phyloP scores from a whole-genome alignment of 2,329 filamentous ascomycete species.

The Neopestalotiopsis rosae region DNA sequence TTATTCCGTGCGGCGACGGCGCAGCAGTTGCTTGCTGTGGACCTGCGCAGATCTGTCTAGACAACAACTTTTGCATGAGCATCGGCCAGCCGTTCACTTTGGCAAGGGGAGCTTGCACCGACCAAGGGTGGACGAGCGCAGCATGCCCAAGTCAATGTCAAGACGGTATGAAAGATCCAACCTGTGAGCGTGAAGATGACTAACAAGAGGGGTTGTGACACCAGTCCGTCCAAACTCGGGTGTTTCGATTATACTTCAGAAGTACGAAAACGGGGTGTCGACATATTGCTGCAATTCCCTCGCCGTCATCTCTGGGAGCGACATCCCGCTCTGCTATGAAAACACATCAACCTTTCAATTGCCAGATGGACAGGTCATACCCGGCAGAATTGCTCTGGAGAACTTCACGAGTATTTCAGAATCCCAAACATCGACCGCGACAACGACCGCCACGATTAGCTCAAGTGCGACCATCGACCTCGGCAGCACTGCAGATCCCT shows the following conservation, averaged over 20 bases:
- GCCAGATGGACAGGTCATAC: not conserved
- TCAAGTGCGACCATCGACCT: not conserved
- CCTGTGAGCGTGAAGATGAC: too few species aligned
- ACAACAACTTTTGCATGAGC: not conserved
- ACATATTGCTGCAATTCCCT: conserved; percentile 3
- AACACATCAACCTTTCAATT: conserved; percentile 1
- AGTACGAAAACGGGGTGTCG: not conserved
- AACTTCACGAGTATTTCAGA: not conserved
- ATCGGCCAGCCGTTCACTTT: not conserved
- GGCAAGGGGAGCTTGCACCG: not conserved
- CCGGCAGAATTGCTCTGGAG: not conserved
- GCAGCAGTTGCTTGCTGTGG: not conserved
- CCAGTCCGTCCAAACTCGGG: not conserved
- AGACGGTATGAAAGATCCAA: not conserved
- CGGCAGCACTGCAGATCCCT: not conserved
- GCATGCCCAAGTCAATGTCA: conserved; percentile 1
- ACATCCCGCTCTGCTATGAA: not conserved
- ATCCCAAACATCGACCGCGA: not conserved
- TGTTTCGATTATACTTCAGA: not conserved
- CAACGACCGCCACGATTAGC: not conserved
- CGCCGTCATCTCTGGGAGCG: not conserved
- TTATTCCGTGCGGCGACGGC: not conserved
- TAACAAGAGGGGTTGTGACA: too few species aligned
- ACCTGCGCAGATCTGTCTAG: not conserved
- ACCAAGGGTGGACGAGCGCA: not conserved